Percentiles rank a stretch among this genome's conserved stretches.
phyloP scores from a whole-genome alignment of 371 early-diverging fungal species.

The Parasitella parasitica region DNA sequence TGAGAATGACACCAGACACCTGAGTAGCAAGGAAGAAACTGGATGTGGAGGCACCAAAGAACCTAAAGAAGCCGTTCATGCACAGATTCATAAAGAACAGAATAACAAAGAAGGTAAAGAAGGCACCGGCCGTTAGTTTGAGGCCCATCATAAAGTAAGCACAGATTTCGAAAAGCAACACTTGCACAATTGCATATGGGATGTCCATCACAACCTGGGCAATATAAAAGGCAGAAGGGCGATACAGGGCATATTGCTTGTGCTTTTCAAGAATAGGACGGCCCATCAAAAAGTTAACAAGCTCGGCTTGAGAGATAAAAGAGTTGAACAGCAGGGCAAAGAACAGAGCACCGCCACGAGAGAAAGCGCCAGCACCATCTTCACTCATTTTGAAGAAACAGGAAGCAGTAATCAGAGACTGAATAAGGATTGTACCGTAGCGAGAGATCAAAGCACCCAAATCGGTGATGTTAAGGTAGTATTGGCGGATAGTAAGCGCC shows the following conservation, averaged over 20 bases:
- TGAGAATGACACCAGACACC: conserved; percentile 51
- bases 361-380: conserved; percentile 61
- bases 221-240: conserved; percentile 62
- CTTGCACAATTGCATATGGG: conserved; percentile 46
- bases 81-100: conserved; percentile 47
- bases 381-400: conserved; percentile 61
- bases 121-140: conserved; percentile 49
- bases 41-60: conserved; percentile 56
- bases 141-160: conserved; percentile 64
- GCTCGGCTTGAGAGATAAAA: conserved; percentile 58
- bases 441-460: conserved; percentile 54
- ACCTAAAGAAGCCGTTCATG: conserved; percentile 65
- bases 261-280: conserved; percentile 70
- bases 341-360: conserved; percentile 75
- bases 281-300: conserved; percentile 57
- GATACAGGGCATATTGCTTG: conserved; percentile 66
- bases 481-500: conserved; percentile 64
- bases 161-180: conserved; percentile 33
- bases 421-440: conserved; percentile 60
- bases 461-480: conserved; percentile 56
- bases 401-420: conserved; percentile 72
- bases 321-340: conserved; percentile 61
- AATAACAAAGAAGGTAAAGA: conserved; percentile 55
- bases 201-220: conserved; percentile 57
- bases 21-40: conserved; percentile 59